Base-by-base conservation (phyloP, 2,329 filamentous ascomycete genomes). In the Verticillium nonalfalfae region DNA sequence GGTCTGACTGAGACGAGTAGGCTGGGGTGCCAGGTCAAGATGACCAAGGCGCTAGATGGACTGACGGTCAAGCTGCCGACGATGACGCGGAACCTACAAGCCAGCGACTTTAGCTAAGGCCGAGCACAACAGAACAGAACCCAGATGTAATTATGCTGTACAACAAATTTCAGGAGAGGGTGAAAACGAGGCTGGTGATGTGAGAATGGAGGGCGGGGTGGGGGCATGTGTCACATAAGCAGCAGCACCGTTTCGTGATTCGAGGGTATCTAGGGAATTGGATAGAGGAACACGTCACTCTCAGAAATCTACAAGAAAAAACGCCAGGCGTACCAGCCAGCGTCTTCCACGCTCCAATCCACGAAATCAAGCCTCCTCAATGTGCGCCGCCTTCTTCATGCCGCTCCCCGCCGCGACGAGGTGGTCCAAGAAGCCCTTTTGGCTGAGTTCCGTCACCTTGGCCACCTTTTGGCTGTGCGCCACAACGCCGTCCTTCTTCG, bases 81-180 rank as follows among this genome's bases (percentile, higher is more conserved):
- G 40, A 97, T 97, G 93, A 98, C 95, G 66, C 84, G 95, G 74
- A 99, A 99, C 72, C 71, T 99, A 76, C 95, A 99, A 78, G 91
- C 92, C 14, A 96, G 91, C 75, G 95, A 99, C 77, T 99, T 99
- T 70, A 79, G 81, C 70, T 56, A 14, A 56, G 33, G 54, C 13
- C 14, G 11, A 21, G 7, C 4, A 11, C 11, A 18, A n/a, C 21
- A 26, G 3, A 26, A 26, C 26, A 26, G 13, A 18, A 56, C 26
- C 31, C 13, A 56, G 35, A 34, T 50, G 45, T 50, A 50, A 50
- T 26, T 18, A 50, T 50, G 45, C 7, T 50, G 45, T 50, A 50
- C 45, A 50, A 50, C 18, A 50, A 50, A 26, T 3, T n/a, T 6
- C 15, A 26, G 21, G 6, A 11, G 6, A 14, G 45, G n/a, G 45